Conservation (phyloP, 2,329 filamentous ascomycete genomes). For the Parafenestella ontariensis region DNA sequence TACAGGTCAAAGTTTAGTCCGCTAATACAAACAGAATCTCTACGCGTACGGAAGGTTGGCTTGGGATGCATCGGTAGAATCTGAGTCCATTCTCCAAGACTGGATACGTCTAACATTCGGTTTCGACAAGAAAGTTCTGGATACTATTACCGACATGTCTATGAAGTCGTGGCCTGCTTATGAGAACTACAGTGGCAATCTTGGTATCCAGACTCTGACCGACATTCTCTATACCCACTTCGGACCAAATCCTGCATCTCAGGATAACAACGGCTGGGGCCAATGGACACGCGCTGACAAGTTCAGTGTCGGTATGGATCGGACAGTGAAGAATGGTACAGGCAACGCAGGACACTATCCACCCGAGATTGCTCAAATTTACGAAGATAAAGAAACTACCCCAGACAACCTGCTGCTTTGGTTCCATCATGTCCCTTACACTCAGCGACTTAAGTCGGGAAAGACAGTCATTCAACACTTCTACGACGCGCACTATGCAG, state of each 20-base stretch:
- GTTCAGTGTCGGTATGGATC: conserved; percentile 71
- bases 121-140: conserved; percentile 60
- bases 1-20: neutral
- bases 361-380: conserved; percentile 63
- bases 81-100: conserved; percentile 63
- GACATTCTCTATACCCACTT: conserved; percentile 73
- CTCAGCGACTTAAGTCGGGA: conserved; percentile 65
- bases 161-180: conserved; percentile 75
- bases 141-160: conserved; percentile 67
- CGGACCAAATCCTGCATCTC: conserved; percentile 70
- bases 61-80: conserved; percentile 65
- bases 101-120: conserved; percentile 75
- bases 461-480: conserved; percentile 74
- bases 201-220: conserved; percentile 72
- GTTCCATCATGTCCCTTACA: conserved; percentile 78
- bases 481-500: conserved; percentile 68
- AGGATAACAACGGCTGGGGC: conserved; percentile 73
- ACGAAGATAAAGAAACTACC: conserved; percentile 67
- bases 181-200: conserved; percentile 73
- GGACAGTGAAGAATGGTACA: conserved; percentile 72
- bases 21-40: conserved; percentile 61
- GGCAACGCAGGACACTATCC: conserved; percentile 72
- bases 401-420: conserved; percentile 73
- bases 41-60: conserved; percentile 73
- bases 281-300: conserved; percentile 74